Evolutionary conservation across 2,329 filamentous ascomycete genomes (phyloP).

Genomic region (Scedosporium apiospermum): DNA sequence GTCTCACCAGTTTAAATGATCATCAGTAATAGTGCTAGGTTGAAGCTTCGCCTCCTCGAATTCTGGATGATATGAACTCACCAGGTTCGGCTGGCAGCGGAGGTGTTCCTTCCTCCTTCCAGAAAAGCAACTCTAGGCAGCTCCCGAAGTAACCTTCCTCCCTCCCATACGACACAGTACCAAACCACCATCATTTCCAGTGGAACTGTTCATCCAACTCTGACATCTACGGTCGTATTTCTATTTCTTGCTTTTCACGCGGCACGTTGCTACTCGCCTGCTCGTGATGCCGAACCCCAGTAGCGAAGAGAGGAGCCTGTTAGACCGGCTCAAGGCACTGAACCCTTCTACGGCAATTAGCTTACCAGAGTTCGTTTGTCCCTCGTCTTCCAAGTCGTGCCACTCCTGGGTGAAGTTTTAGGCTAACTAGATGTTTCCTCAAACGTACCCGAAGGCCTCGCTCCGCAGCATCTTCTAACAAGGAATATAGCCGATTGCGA

Average conservation of each 20-base stretch:
- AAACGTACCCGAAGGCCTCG: neutral
- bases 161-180: no score
- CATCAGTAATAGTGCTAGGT: neutral
- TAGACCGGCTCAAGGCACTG: constrained; percentile 46
- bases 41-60: no score
- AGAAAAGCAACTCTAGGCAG: no score
- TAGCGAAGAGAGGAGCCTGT: constrained; percentile 17
- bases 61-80: no score
- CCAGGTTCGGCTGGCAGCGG: no score
- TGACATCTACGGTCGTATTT: no score
- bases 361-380: constrained; percentile 28
- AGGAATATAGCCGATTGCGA: constrained; percentile 21
- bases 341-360: constrained; percentile 26
- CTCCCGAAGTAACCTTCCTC: no score
- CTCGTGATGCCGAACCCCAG: neutral
- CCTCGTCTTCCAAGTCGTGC: neutral
- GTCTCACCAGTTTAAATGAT: neutral
- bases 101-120: no score
- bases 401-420: no score
- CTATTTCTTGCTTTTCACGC: neutral
- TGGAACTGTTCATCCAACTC: no score
- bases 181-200: no score
- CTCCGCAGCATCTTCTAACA: constrained; percentile 10
- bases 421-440: neutral
- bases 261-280: neutral